These are phyloP conservation scores for Diaporthe helianthi DNA, from an alignment of 2,329 filamentous ascomycete species.

Conservation along the genomic window DNA sequence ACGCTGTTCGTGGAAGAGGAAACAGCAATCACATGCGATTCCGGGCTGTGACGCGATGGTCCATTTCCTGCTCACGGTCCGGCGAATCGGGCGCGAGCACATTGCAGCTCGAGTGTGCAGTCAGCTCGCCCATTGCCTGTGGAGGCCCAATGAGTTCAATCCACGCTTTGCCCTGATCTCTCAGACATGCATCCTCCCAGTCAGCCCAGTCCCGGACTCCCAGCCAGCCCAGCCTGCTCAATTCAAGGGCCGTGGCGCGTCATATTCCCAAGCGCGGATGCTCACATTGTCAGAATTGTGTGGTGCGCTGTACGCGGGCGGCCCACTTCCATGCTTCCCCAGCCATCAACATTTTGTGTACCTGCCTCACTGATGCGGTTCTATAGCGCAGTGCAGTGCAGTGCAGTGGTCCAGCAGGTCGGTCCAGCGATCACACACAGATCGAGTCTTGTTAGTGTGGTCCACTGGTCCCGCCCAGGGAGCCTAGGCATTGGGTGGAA, in stretches of 20 bases:
- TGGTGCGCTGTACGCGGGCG: background rate
- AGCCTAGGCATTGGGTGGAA: conserved; percentile 5
- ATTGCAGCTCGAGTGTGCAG: conserved; percentile 36
- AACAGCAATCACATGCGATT: conserved; percentile 3
- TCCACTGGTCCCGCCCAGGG: background rate
- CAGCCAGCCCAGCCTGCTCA: conserved; percentile 21
- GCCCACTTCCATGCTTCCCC: conserved; percentile 27
- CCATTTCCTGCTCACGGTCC: background rate
- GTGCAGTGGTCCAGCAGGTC: background rate
- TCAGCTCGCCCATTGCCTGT: conserved; percentile 27
- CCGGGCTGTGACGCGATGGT: background rate
- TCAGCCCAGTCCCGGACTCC: background rate
- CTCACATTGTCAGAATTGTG: conserved; percentile 2
- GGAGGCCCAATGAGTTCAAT: conserved; percentile 39
- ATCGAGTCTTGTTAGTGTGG: conserved; percentile 22
- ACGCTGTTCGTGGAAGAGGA: background rate
- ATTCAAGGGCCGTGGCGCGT: conserved; percentile 4
- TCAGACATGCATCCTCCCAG: conserved; percentile 22
- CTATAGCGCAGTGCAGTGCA: too few relatives aligned
- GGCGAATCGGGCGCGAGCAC: conserved; percentile 27
- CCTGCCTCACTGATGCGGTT: too few relatives aligned
- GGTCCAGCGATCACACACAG: conserved; percentile 20
- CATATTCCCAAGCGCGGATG: background rate
- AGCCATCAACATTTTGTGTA: conserved; percentile 30
- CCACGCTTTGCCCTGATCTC: conserved; percentile 38